A percentile compares a stretch with the other conserved stretches of the same genome.
These are phyloP conservation scores for Lomentospora prolificans DNA, from an alignment of 2,329 filamentous ascomycete genomes.

Conservation along the genomic window DNA sequence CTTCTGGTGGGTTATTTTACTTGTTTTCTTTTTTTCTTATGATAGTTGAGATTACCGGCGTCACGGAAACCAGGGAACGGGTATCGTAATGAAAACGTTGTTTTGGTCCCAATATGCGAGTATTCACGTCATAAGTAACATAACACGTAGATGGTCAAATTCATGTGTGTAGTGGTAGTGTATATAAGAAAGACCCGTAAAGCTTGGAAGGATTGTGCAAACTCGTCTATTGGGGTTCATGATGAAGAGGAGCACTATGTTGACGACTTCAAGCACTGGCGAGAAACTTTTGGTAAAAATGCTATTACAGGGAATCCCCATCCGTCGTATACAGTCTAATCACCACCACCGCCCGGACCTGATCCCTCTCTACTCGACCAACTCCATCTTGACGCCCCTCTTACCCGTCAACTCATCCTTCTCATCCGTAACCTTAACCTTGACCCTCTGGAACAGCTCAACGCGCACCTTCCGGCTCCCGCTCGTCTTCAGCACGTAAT, in stretches of 20 bases:
- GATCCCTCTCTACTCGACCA: slow-evolving; percentile 28
- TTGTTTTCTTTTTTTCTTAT: not conserved
- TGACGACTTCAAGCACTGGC: too few species aligned
- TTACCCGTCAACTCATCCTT: slow-evolving; percentile 95
- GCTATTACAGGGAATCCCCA: too few species aligned
- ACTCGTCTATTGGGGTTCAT: too few species aligned
- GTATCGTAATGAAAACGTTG: not conserved
- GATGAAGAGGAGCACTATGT: too few species aligned
- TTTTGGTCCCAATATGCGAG: not conserved
- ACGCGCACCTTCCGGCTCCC: slow-evolving; percentile 50
- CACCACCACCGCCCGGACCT: too few species aligned
- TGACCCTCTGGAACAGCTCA: slow-evolving; percentile 87
- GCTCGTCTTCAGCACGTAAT: slow-evolving; percentile 61
- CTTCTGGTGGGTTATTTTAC: not conserved
- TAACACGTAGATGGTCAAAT: too few species aligned
- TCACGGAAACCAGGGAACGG: not conserved
- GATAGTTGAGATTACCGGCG: not conserved
- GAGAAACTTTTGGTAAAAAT: too few species aligned
- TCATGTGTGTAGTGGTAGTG: too few species aligned
- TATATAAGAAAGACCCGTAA: too few species aligned
- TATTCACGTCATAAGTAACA: too few species aligned
- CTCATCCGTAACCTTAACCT: slow-evolving; percentile 80
- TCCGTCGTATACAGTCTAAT: too few species aligned
- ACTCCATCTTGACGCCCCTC: slow-evolving; percentile 73
- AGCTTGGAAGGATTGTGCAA: too few species aligned